Percentiles rank a stretch among this genome's conserved stretches.
These are phyloP conservation scores for Picochlorum sp. DNA, from an alignment of 139 green algal genomes.

Conservation along the genomic window DNA sequence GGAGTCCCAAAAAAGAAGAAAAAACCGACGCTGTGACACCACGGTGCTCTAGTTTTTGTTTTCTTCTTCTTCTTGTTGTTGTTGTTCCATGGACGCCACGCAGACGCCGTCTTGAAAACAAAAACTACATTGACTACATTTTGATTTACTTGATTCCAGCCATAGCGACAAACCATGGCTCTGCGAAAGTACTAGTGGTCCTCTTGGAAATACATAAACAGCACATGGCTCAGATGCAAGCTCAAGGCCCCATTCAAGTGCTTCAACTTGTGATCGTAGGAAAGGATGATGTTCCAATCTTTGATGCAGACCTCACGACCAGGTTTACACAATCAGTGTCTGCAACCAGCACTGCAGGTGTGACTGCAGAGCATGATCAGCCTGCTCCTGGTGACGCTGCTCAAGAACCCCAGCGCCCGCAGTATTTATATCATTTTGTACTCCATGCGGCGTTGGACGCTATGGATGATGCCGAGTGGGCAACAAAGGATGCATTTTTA, in stretches of 20 bases:
- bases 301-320: conserved; percentile 62
- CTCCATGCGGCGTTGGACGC: conserved; percentile 87
- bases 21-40: too few species aligned
- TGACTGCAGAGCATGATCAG: background rate
- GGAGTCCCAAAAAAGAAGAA: too few species aligned
- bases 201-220: too few species aligned
- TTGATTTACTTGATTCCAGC: too few species aligned
- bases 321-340: conserved; percentile 5
- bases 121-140: too few species aligned
- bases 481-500: conserved; percentile 64
- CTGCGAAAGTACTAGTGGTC: too few species aligned
- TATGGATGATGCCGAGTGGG: conserved; percentile 85
- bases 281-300: conserved; percentile 70
- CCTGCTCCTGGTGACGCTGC: background rate
- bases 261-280: conserved; percentile 79
- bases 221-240: too few species aligned
- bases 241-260: conserved; percentile 1
- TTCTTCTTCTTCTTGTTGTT: too few species aligned
- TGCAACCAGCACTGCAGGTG: too few species aligned
- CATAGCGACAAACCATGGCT: too few species aligned
- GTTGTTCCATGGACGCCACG: background rate
- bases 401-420: conserved; percentile 58
- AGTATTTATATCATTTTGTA: conserved; percentile 97
- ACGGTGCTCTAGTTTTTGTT: too few species aligned
- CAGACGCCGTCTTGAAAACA: background rate